These are phyloP conservation scores for Penicillium salamii DNA, from an alignment of 495 filamentous ascomycete species.

Conservation along the genomic window DNA sequence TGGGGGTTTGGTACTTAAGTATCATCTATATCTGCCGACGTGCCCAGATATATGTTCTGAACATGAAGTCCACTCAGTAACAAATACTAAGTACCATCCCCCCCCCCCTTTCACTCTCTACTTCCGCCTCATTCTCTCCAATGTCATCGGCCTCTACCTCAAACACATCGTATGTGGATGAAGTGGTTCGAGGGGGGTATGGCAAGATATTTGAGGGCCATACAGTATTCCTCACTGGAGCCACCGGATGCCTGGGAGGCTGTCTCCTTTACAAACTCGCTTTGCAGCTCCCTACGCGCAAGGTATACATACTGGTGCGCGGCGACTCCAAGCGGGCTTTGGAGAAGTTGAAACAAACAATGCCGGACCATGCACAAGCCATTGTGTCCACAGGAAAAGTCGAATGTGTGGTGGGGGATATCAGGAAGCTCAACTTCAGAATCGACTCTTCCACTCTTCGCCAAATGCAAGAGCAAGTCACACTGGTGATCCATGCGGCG, in stretches of 20 bases:
- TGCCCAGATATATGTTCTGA: background rate
- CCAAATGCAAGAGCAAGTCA: constrained; percentile 26
- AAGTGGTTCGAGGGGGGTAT: constrained; percentile 29
- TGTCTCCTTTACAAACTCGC: constrained; percentile 39
- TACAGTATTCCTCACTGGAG: constrained; percentile 36
- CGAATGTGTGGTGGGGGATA: constrained; percentile 34
- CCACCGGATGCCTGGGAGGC: constrained; percentile 37
- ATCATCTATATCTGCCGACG: constrained; percentile 7
- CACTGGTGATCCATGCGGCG: constrained; percentile 37
- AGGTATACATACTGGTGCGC: constrained; percentile 33
- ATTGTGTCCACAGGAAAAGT: constrained; percentile 29
- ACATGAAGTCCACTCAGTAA: background rate
- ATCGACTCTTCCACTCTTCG: constrained; percentile 19
- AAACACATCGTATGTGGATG: constrained; percentile 14
- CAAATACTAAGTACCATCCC: background rate
- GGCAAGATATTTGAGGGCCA: constrained; percentile 25
- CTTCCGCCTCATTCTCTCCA: background rate
- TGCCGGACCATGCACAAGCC: constrained; percentile 30
- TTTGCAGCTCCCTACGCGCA: constrained; percentile 32
- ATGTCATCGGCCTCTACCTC: constrained; percentile 15
- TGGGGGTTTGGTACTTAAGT: background rate
- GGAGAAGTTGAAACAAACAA: constrained; percentile 29
- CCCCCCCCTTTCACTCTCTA: background rate
- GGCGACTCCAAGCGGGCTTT: constrained; percentile 24
- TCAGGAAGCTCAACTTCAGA: constrained; percentile 25